These are phyloP conservation scores for Claviceps humidiphila DNA, from an alignment of 2,329 filamentous ascomycete genomes.

Conservation along the genomic window DNA sequence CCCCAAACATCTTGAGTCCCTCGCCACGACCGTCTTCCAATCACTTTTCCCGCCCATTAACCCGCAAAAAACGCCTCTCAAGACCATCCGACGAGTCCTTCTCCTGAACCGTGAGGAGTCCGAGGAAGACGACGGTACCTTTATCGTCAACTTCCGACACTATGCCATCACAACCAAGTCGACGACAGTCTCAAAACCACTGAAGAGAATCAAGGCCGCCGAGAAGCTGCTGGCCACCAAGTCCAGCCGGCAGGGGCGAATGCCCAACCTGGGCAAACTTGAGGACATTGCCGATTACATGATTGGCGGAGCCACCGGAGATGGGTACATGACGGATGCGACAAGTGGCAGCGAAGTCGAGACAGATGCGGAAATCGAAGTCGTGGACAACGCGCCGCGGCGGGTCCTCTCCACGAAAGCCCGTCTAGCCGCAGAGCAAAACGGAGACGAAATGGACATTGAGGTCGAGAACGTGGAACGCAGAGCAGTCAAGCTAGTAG, in stretches of 20 bases:
- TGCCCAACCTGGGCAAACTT: constrained; percentile 83
- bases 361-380: constrained; percentile 90
- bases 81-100: constrained; percentile 83
- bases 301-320: constrained; percentile 63
- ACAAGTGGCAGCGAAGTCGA: constrained; percentile 84
- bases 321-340: constrained; percentile 71
- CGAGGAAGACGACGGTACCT: constrained; percentile 50
- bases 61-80: constrained; percentile 75
- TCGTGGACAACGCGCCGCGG: constrained; percentile 50
- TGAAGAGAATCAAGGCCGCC: constrained; percentile 73
- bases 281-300: constrained; percentile 93
- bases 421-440: constrained; percentile 25
- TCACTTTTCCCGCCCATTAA: constrained; percentile 93
- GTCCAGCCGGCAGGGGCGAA: constrained; percentile 48
- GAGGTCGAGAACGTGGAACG: constrained; percentile 56
- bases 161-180: constrained; percentile 89
- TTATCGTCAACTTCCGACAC: constrained; percentile 78
- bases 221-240: constrained; percentile 58
- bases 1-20: constrained; percentile 86
- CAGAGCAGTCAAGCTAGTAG: constrained; percentile 79
- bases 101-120: constrained; percentile 70
- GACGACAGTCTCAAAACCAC: constrained; percentile 69
- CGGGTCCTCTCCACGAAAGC: constrained; percentile 46
- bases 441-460: constrained; percentile 29
- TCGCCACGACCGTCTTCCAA: constrained; percentile 89